Conservation (phyloP, 2,329 filamentous ascomycete genomes). For the Tolypocladium amazonense region DNA sequence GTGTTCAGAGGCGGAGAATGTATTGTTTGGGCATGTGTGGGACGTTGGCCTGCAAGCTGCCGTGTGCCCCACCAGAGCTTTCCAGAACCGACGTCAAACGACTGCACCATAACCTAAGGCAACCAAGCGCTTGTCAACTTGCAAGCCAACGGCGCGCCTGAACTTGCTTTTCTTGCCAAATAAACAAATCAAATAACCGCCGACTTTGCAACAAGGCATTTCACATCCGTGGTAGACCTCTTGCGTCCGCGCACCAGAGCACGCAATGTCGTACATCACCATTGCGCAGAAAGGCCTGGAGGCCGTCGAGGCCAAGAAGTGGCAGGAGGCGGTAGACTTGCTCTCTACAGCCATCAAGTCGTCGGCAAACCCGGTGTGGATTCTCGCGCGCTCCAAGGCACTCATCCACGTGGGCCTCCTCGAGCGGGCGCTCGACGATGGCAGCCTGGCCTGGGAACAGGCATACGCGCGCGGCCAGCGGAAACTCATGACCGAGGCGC, state of each 20-base stretch:
- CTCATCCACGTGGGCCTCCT: constrained; percentile 55
- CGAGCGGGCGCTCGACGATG: constrained; percentile 57
- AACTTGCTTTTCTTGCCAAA: not conserved
- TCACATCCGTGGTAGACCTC: not conserved
- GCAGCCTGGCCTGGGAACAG: constrained; percentile 52
- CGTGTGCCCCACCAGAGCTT: not conserved
- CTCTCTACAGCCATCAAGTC: constrained; percentile 57
- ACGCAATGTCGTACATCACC: constrained; percentile 39
- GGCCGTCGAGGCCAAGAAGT: constrained; percentile 53
- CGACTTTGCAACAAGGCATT: not conserved
- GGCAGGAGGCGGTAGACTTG: constrained; percentile 53
- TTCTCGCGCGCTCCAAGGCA: constrained; percentile 71
- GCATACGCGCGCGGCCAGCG: constrained; percentile 60
- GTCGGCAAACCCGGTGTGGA: constrained; percentile 63
- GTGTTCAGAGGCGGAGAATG: no score
- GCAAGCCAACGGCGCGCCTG: not conserved
- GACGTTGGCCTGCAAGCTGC: not conserved
- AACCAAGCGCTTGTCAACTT: not conserved
- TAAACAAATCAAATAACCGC: not conserved
- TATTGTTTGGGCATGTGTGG: no score
- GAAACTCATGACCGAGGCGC: constrained; percentile 67
- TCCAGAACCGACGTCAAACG: not conserved
- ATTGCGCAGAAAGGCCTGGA: constrained; percentile 52
- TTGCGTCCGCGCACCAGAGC: not conserved
- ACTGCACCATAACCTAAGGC: not conserved